phyloP scores from a whole-genome alignment of 768 basidiomycete species.

The Artomyces pyxidatus region DNA sequence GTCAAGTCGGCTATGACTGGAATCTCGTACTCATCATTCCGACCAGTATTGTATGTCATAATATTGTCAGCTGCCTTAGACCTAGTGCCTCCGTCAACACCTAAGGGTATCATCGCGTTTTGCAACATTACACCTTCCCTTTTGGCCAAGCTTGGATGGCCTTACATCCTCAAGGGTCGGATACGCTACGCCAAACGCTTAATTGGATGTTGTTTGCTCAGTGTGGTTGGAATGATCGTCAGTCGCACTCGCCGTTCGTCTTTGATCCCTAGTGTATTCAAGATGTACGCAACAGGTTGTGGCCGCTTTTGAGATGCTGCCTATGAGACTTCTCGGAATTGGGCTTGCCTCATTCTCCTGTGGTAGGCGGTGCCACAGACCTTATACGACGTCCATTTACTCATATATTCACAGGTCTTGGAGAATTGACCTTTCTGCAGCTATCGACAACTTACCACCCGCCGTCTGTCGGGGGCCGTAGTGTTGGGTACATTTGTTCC shows the following conservation, averaged over 20 bases:
- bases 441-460: conserved; percentile 78
- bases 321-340: conserved; percentile 13
- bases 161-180: conserved; percentile 79
- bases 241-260: conserved; percentile 24
- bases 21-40: conserved; percentile 1
- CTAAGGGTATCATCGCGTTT: conserved; percentile 91
- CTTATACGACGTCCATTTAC: neutral
- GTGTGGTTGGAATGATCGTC: conserved; percentile 83
- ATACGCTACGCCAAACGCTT: conserved; percentile 77
- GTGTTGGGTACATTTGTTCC: conserved; percentile 56
- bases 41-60: conserved; percentile 84
- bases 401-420: conserved; percentile 50
- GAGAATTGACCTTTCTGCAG: conserved; percentile 92
- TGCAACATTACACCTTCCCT: conserved; percentile 91
- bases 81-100: conserved; percentile 83
- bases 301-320: conserved; percentile 10
- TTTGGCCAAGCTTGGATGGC: conserved; percentile 85
- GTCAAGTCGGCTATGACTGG: conserved; percentile 1
- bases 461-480: conserved; percentile 60
- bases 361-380: conserved; percentile 3
- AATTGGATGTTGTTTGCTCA: conserved; percentile 64
- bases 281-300: conserved; percentile 9
- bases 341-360: conserved; percentile 9
- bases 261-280: too few relatives aligned
- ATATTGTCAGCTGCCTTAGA: conserved; percentile 95